Conservation (phyloP, 306 rosid genomes). For the Lupinus albus region DNA sequence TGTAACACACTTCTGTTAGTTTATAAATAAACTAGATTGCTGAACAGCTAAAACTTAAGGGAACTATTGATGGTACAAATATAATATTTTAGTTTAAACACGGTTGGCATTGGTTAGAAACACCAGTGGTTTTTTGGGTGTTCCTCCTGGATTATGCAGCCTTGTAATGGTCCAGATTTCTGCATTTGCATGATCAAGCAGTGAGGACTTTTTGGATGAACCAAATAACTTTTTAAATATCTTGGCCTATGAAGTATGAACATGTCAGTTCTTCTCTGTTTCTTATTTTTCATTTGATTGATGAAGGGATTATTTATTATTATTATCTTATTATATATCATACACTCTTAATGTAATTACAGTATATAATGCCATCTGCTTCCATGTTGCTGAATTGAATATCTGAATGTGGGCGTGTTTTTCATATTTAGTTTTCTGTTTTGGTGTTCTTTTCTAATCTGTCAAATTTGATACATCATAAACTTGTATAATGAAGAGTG, state of each 20-base stretch:
- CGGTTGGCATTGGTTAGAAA: neutral
- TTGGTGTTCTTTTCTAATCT: conserved; percentile 16
- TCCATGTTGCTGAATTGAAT: conserved; percentile 30
- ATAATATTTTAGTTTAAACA: conserved; percentile 23
- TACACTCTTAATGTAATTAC: neutral
- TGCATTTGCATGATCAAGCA: conserved; percentile 25
- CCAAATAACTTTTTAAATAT: conserved; percentile 12
- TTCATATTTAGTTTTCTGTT: conserved; percentile 9
- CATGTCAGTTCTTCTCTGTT: neutral
- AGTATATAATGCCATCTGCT: conserved; percentile 8
- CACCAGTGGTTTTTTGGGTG: conserved; percentile 3
- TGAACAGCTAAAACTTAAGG: conserved; percentile 16
- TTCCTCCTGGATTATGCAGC: neutral
- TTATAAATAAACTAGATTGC: conserved; percentile 5
- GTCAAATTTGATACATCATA: conserved; percentile 20
- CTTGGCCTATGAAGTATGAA: neutral
- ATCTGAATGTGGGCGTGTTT: neutral
- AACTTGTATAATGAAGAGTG: conserved; percentile 29
- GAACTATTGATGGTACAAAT: neutral
- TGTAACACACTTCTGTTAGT: neutral
- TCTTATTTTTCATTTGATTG: neutral
- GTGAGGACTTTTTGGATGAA: conserved; percentile 35
- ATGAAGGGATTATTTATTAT: neutral
- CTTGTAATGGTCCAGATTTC: neutral
- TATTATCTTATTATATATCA: neutral